Evolutionary conservation across 306 rosid species (phyloP).

Genomic region (Trifolium subterraneum): DNA sequence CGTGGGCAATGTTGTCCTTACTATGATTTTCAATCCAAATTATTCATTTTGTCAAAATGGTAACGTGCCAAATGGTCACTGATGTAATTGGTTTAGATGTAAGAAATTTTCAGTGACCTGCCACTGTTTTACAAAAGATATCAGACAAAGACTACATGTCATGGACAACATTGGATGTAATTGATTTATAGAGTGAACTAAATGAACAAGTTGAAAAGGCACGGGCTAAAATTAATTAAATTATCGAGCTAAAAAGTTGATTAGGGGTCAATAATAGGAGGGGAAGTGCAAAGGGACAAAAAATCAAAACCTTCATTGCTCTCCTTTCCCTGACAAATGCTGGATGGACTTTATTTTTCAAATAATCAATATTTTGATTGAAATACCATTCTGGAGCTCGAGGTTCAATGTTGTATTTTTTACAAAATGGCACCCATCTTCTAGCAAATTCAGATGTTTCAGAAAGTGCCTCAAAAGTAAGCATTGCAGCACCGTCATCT

Average conservation of each 20-base stretch:
- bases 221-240: not conserved
- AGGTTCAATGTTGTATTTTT: slow-evolving; percentile 69
- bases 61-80: slow-evolving; percentile 7
- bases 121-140: slow-evolving; percentile 13
- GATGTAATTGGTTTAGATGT: not conserved
- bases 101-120: not conserved
- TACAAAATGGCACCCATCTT: slow-evolving; percentile 80
- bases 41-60: slow-evolving; percentile 5
- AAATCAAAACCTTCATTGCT: slow-evolving; percentile 69
- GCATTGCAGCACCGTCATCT: slow-evolving; percentile 94
- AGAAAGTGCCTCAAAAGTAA: slow-evolving; percentile 83
- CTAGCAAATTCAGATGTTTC: slow-evolving; percentile 86
- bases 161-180: not conserved
- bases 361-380: slow-evolving; percentile 70
- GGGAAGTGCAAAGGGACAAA: not conserved
- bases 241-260: not conserved
- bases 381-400: slow-evolving; percentile 88
- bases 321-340: slow-evolving; percentile 78
- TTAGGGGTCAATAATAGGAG: not conserved
- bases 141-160: not conserved
- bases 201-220: not conserved
- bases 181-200: not conserved
- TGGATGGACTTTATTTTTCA: slow-evolving; percentile 78
- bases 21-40: slow-evolving; percentile 18
- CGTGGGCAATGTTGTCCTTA: not conserved